Base-by-base conservation (phyloP, 768 basidiomycete genomes). In the Rhodotorula sphaerocarpa region DNA sequence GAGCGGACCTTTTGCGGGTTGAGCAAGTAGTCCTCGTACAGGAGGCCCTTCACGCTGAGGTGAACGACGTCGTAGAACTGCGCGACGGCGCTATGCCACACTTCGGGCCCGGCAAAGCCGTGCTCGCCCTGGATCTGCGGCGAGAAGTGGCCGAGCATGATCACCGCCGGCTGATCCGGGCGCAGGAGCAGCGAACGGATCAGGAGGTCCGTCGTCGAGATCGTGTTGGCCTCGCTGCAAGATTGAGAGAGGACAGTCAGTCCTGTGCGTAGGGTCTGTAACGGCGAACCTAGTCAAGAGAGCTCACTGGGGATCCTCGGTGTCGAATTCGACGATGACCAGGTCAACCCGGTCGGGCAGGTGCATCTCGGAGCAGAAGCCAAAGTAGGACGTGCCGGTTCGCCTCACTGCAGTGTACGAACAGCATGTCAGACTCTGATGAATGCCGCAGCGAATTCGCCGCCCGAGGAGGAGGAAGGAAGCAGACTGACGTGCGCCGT, bases 51-150 rank as follows among this genome's bases (percentile, higher is more conserved):
- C 63, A 83, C 81, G 75, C 86, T 88, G 71, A 99, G 79, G 74
- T 97, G 89, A 0, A 93, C 92, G 31, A 96, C 83, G 73, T 99
- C 95, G 78, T 99, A 99, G 78, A 90, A 97, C 73, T 92, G 90
- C 3, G 95, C 88, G 1, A 96, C 91, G 59, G 86, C 77, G 67
- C 81, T 85, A 75, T 99, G 93, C 80, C 84, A 84, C 70, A 89
- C 83, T 73, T 95, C 92, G 2, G 92, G 87, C 3, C 93, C 92
- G 5, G 83, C 84, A 72, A 87, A 95, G 3, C 91, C 92, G 70
- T 88, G 79, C 27, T 80, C 76, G 42, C 82, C 79, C 70, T 92
- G 88, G 1, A 86, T 73, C 71, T 99, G 90, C 0, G 92, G 88
- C 57, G 83, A 83, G 73, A 96, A 96, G 77, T 97, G 92, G 21